Conservation (phyloP, 345 rosid species). For the Noccaea bulbosa region DNA sequence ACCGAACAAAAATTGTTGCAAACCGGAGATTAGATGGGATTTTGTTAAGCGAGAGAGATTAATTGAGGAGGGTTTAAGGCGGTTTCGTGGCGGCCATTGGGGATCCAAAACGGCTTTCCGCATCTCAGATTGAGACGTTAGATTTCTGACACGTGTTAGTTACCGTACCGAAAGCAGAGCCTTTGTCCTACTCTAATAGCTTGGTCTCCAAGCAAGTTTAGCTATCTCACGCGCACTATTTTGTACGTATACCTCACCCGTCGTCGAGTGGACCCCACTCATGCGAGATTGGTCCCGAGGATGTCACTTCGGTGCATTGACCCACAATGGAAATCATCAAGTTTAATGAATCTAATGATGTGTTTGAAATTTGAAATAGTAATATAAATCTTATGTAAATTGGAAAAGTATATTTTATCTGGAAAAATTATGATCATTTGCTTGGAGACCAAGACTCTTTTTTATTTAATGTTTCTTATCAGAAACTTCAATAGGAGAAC, state of each 20-base stretch:
- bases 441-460: slow-evolving; percentile 28
- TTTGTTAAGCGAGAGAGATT: neutral
- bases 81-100: slow-evolving; percentile 24
- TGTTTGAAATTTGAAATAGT: neutral
- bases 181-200: slow-evolving; percentile 31
- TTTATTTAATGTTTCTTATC: slow-evolving; percentile 9
- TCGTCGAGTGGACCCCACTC: neutral
- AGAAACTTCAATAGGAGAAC: neutral
- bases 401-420: neutral
- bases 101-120: slow-evolving; percentile 40
- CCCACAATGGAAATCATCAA: neutral
- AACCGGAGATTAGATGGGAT: slow-evolving; percentile 9
- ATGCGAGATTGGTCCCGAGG: slow-evolving; percentile 26
- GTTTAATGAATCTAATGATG: slow-evolving; percentile 2
- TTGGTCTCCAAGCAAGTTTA: slow-evolving; percentile 43
- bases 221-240: neutral
- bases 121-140: slow-evolving; percentile 41
- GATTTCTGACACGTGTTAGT: slow-evolving; percentile 38
- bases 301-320: slow-evolving; percentile 25
- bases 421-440: slow-evolving; percentile 7
- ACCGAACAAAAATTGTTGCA: neutral
- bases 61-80: neutral
- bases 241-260: neutral
- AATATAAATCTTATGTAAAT: neutral
- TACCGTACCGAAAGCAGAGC: slow-evolving; percentile 36